Conservation (phyloP, 2,329 filamentous ascomycete species). For the Exophiala viscosa region DNA sequence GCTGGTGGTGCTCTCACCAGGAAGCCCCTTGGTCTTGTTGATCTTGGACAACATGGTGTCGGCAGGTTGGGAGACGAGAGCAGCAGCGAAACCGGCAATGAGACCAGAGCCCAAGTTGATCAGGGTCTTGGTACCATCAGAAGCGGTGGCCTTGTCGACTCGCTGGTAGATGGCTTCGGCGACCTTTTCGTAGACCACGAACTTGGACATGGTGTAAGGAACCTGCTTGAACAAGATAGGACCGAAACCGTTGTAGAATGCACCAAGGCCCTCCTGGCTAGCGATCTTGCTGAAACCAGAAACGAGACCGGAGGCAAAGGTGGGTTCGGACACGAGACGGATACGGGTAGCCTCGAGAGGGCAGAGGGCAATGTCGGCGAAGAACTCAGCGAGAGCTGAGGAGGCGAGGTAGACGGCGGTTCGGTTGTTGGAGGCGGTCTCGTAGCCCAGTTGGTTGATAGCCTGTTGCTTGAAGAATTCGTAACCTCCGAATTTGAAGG, state of each 20-base stretch:
- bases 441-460: slow-evolving; percentile 75
- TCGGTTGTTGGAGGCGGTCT: slow-evolving; percentile 73
- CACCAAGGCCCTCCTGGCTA: slow-evolving; percentile 75
- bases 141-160: slow-evolving; percentile 68
- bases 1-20: slow-evolving; percentile 76
- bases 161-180: slow-evolving; percentile 66
- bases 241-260: slow-evolving; percentile 89
- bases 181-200: slow-evolving; percentile 90
- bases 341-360: slow-evolving; percentile 91
- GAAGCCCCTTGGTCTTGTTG: slow-evolving; percentile 88
- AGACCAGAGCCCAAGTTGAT: slow-evolving; percentile 84
- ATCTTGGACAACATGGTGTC: slow-evolving; percentile 95
- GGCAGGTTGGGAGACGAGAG: slow-evolving; percentile 81
- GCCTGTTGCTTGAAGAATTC: slow-evolving; percentile 94
- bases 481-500: slow-evolving; percentile 92
- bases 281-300: slow-evolving; percentile 79
- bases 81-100: slow-evolving; percentile 81
- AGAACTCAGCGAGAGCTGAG: slow-evolving; percentile 60
- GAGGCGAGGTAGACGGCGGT: slow-evolving; percentile 75
- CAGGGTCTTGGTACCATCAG: slow-evolving; percentile 66
- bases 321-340: slow-evolving; percentile 83
- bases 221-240: slow-evolving; percentile 86
- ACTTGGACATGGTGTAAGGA: slow-evolving; percentile 93
- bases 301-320: slow-evolving; percentile 75
- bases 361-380: slow-evolving; percentile 68